Conservation (phyloP, 306 rosid genomes). For the Dryas drummondii region DNA sequence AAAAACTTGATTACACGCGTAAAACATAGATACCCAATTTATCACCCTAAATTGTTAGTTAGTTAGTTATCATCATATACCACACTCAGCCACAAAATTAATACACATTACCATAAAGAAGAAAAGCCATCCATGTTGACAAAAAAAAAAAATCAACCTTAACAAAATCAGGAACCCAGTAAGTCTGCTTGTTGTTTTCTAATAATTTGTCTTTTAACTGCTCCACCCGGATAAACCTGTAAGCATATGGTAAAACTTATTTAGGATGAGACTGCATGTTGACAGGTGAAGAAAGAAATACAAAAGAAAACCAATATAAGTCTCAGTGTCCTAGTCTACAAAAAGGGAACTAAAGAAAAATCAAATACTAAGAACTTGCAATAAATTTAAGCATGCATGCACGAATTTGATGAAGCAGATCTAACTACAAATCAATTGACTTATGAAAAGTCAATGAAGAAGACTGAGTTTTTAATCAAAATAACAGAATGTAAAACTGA, state of each 20-base stretch:
- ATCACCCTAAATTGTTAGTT: background rate
- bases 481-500: background rate
- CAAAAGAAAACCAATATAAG: background rate
- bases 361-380: background rate
- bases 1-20: background rate
- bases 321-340: background rate
- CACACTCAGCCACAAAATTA: background rate
- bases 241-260: constrained; percentile 18
- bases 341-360: background rate
- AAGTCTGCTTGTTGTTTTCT: constrained; percentile 83
- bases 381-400: background rate
- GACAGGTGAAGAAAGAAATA: background rate
- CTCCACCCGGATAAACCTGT: constrained; percentile 93
- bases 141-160: constrained; percentile 46
- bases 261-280: constrained; percentile 9
- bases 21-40: background rate
- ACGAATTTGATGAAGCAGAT: background rate
- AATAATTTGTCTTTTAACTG: constrained; percentile 70
- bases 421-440: background rate
- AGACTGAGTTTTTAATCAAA: background rate
- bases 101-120: background rate
- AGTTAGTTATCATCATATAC: background rate
- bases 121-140: background rate
- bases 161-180: constrained; percentile 98
- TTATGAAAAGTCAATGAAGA: background rate